These are phyloP conservation scores for Pinus taeda DNA, from an alignment of 75 land plant genomes.

Conservation along the genomic window DNA sequence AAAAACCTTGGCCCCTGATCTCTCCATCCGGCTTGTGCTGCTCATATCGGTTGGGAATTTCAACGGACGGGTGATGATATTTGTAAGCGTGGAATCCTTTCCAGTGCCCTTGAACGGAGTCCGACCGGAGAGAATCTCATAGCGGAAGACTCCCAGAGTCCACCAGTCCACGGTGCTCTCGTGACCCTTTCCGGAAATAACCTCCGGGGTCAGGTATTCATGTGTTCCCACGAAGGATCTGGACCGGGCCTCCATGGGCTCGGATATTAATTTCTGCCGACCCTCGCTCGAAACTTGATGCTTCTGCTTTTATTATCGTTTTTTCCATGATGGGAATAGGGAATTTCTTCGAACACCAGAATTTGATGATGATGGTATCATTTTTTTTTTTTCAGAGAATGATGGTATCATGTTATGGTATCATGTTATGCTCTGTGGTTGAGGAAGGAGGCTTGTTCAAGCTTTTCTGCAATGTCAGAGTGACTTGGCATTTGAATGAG, in stretches of 20 bases:
- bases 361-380: too few species aligned
- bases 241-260: conserved; percentile 47
- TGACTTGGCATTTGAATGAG: conserved; percentile 55
- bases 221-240: conserved; percentile 71
- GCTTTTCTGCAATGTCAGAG: conserved; percentile 16
- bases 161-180: conserved; percentile 66
- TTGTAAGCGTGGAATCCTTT: conserved; percentile 41
- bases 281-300: too few species aligned
- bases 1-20: neutral
- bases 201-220: conserved; percentile 80
- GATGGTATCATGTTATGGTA: too few species aligned
- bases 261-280: conserved; percentile 11
- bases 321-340: too few species aligned
- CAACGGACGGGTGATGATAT: neutral
- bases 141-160: conserved; percentile 60
- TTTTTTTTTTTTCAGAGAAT: too few species aligned
- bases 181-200: conserved; percentile 25
- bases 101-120: conserved; percentile 52
- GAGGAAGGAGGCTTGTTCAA: too few species aligned
- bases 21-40: too few species aligned
- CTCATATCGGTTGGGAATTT: too few species aligned
- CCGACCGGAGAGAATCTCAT: conserved; percentile 62
- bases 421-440: neutral
- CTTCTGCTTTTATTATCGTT: too few species aligned
- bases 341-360: too few species aligned